phyloP scores from a whole-genome alignment of 768 basidiomycete genomes.

The Auriscalpium microsporum region DNA sequence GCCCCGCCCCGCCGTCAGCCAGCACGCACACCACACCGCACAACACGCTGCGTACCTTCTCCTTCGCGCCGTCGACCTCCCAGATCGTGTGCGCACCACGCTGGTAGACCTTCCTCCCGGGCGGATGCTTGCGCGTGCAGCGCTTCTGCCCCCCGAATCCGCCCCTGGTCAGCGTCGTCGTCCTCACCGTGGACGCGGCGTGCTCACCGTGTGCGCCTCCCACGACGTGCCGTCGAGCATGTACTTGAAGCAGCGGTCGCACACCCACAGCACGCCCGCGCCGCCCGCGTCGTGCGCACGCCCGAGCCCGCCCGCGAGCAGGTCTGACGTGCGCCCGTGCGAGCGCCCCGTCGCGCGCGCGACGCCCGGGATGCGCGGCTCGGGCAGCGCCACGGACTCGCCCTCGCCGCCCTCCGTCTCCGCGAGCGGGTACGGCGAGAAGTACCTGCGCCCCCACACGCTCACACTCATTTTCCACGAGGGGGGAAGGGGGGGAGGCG shows the following conservation, averaged over 20 bases:
- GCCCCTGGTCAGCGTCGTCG: not conserved
- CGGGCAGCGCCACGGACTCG: not conserved
- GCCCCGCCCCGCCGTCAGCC: not conserved
- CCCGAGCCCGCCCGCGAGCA: constrained; percentile 55
- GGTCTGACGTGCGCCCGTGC: constrained; percentile 66
- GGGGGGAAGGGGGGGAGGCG: constrained; percentile 1
- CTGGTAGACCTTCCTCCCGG: constrained; percentile 86
- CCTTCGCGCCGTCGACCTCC: constrained; percentile 87
- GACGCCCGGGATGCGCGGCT: constrained; percentile 36
- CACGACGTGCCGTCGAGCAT: constrained; percentile 68
- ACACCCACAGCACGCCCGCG: constrained; percentile 65
- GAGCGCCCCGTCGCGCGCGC: constrained; percentile 44
- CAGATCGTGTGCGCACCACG: constrained; percentile 85
- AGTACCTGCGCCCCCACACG: constrained; percentile 54
- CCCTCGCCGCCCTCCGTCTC: constrained; percentile 57
- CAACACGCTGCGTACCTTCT: constrained; percentile 49
- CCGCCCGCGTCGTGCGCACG: constrained; percentile 38
- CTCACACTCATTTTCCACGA: not conserved
- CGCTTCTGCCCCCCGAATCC: constrained; percentile 37
- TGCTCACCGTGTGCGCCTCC: constrained; percentile 58
- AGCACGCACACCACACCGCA: constrained; percentile 2
- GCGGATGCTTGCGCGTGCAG: constrained; percentile 65
- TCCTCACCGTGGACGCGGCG: not conserved
- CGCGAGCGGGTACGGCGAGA: constrained; percentile 80
- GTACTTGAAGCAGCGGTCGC: constrained; percentile 96